Evolutionary conservation across 2,329 filamentous ascomycete species (phyloP).

Genomic region (Akanthomyces uredinophilus): DNA sequence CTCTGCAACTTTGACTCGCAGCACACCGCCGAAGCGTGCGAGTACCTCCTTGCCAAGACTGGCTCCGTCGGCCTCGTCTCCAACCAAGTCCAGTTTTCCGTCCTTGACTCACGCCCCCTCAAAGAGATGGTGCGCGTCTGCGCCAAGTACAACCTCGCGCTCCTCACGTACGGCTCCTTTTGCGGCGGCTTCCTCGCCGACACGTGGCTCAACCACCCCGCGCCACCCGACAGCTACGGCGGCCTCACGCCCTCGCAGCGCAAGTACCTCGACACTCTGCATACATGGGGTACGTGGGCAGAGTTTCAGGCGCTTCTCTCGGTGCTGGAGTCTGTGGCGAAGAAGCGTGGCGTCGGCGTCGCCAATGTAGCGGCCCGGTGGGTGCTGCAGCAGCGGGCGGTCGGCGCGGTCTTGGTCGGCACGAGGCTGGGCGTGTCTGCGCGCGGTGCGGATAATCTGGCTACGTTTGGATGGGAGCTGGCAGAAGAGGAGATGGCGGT

Average conservation of each 20-base stretch:
- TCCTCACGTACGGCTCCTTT: slow-evolving; percentile 22
- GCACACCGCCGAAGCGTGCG: slow-evolving; percentile 24
- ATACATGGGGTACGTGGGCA: slow-evolving; percentile 42
- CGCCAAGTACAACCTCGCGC: slow-evolving; percentile 18
- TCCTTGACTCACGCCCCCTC: slow-evolving; percentile 21
- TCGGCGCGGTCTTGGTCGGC: slow-evolving; percentile 45
- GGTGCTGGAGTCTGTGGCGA: slow-evolving; percentile 32
- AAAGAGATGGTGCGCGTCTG: slow-evolving; percentile 19
- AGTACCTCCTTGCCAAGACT: slow-evolving; percentile 24
- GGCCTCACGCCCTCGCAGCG: slow-evolving; percentile 33
- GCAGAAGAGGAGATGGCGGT: slow-evolving; percentile 16
- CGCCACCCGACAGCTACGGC: slow-evolving; percentile 28
- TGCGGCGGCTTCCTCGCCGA: slow-evolving; percentile 32
- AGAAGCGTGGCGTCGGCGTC: slow-evolving; percentile 36
- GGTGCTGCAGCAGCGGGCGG: slow-evolving; percentile 42
- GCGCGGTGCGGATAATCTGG: slow-evolving; percentile 21
- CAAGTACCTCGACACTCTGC: slow-evolving; percentile 24
- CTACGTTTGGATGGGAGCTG: slow-evolving; percentile 20
- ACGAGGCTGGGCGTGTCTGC: slow-evolving; percentile 28
- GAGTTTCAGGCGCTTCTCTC: slow-evolving; percentile 40
- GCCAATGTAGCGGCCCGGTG: slow-evolving; percentile 43
- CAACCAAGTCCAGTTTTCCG: slow-evolving; percentile 26
- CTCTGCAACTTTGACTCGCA: slow-evolving; percentile 23
- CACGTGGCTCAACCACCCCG: slow-evolving; percentile 27
- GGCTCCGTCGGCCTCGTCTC: slow-evolving; percentile 23